phyloP scores from a whole-genome alignment of 345 rosid genomes.

The Citrus medica region DNA sequence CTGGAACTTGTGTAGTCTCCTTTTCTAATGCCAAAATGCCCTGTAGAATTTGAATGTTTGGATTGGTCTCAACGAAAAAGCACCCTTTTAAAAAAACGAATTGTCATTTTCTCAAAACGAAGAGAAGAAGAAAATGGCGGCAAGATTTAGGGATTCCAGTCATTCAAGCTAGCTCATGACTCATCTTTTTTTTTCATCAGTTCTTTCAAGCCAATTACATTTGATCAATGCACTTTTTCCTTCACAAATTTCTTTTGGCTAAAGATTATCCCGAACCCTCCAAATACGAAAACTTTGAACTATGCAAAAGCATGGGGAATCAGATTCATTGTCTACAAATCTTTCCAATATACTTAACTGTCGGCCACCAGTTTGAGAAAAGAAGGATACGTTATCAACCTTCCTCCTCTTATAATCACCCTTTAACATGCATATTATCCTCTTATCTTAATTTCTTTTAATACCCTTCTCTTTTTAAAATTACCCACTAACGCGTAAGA shows the following conservation, averaged over 20 bases:
- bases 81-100: not conserved
- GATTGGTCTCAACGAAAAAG: not conserved
- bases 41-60: not conserved
- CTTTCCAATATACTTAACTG: constrained; percentile 15
- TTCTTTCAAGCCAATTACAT: not conserved
- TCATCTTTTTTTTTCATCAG: not conserved
- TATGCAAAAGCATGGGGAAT: constrained; percentile 18
- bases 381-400: constrained; percentile 24
- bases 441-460: not conserved
- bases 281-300: not conserved
- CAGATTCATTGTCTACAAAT: constrained; percentile 27
- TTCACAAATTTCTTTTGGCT: not conserved
- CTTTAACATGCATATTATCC: not conserved
- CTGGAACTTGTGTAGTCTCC: not conserved
- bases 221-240: not conserved
- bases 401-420: not conserved
- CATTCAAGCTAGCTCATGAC: not conserved
- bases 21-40: no score
- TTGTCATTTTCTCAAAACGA: not conserved
- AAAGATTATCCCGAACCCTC: not conserved
- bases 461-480: not conserved
- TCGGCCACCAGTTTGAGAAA: constrained; percentile 25
- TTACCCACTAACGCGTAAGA: not conserved
- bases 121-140: not conserved
- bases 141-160: not conserved